Base-by-base conservation (phyloP, 202 grass and related monocot genomes). In the Tripidium arundinaceum region DNA sequence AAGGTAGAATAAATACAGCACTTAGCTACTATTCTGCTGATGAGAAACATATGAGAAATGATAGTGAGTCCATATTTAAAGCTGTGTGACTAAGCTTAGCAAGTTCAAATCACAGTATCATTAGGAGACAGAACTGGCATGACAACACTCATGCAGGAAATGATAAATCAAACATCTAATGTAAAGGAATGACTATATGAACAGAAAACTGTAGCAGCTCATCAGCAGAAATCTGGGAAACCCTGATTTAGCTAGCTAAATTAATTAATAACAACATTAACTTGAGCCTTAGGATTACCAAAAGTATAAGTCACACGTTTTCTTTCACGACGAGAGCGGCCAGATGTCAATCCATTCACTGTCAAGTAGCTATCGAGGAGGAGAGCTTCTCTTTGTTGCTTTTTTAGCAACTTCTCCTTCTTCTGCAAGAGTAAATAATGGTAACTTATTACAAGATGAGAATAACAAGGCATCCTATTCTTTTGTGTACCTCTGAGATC, bases 311-410 rank as follows among this genome's bases (percentile, higher is more conserved):
- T 99, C 39, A 99, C 96, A 21, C 83, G 90, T 65, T 99, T 99
- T 80, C 96, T 89, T 76, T 96, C 84, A 79, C 96, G 96, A 57
- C 96, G 92, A 72, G 88, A 93, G 28, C 96, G 96, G 34, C 96
- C 96, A 31, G 78, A 83, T 11, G 89, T 84, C 81, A 79, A 64
- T 55, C 93, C 88, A 89, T 99, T 90, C 68, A 90, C 67, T 66
- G 88, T 78, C 85, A 99, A 79, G 84, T 90, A 96, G 66, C 90
- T 95, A 77, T 96, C 92, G 64, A 99, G 87, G 42, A 99, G 96
- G 47, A 99, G 88, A 55, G 96, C 96, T 90, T 99, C 96, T 82
- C 96, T 95, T 77, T 99, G 96, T 81, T 99, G 96, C 79, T 99
- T 99, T 84, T 95, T 99, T 33, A 99, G 88, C 83, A 91, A 46